phyloP scores from a whole-genome alignment of 176 grass and related monocot species.

The Paspalum notatum region DNA sequence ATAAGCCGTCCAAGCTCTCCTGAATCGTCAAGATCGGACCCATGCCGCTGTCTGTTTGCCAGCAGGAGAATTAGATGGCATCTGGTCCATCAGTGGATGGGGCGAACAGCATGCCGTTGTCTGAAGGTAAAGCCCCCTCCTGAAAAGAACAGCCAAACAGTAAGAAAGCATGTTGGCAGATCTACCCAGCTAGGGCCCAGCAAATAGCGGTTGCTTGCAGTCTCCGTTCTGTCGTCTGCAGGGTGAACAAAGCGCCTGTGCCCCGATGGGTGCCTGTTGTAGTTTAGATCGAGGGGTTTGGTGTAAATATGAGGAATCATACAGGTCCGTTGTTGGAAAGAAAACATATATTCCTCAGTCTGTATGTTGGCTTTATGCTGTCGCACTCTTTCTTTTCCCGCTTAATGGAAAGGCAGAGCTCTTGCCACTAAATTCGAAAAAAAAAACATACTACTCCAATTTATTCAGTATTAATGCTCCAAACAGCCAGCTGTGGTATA shows the following conservation, averaged over 20 bases:
- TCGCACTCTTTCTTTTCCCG: too few species aligned
- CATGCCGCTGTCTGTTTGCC: constrained; percentile 47
- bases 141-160: constrained; percentile 42
- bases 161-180: constrained; percentile 51
- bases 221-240: too few species aligned
- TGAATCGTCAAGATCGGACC: constrained; percentile 48
- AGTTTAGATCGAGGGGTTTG: too few species aligned
- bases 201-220: too few species aligned
- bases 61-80: constrained; percentile 42
- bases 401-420: too few species aligned
- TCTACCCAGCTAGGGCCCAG: constrained; percentile 30
- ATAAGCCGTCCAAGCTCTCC: constrained; percentile 48
- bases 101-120: constrained; percentile 24
- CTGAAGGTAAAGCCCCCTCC: constrained; percentile 36
- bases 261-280: too few species aligned
- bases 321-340: background rate
- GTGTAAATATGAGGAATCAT: constrained; percentile 57
- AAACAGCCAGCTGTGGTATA: background rate
- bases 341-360: background rate
- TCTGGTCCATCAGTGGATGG: constrained; percentile 41
- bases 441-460: too few species aligned
- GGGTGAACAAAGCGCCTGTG: too few species aligned
- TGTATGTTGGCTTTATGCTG: too few species aligned
- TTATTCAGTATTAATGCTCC: background rate
- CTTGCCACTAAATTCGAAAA: too few species aligned